Conservation (phyloP, 2,329 filamentous ascomycete species). For the Aspergillus piperis region DNA sequence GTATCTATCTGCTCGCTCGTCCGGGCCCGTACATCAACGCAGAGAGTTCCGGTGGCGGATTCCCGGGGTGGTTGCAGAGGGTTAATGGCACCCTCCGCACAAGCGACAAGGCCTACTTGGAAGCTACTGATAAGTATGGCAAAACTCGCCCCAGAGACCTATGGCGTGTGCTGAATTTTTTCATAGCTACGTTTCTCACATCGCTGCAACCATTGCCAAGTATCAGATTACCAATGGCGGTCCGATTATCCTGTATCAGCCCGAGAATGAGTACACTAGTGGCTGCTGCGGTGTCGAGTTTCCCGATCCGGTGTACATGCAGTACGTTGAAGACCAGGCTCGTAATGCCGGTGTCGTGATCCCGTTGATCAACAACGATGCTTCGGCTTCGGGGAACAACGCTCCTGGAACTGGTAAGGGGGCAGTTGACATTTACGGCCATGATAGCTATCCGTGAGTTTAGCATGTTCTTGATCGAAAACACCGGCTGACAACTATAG, state of each 20-base stretch:
- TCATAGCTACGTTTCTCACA: slow-evolving; percentile 59
- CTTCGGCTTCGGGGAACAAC: slow-evolving; percentile 60
- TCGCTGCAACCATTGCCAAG: slow-evolving; percentile 68
- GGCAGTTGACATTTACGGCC: slow-evolving; percentile 65
- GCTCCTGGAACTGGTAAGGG: slow-evolving; percentile 62
- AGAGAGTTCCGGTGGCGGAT: slow-evolving; percentile 74
- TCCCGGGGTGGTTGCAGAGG: slow-evolving; percentile 76
- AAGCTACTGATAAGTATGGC: slow-evolving; percentile 64
- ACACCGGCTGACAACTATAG: slow-evolving; percentile 18
- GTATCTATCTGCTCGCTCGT: slow-evolving; percentile 73
- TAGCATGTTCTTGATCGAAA: neutral
- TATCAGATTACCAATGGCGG: slow-evolving; percentile 82
- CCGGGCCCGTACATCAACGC: slow-evolving; percentile 79
- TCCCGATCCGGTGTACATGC: slow-evolving; percentile 68
- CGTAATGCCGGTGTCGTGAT: slow-evolving; percentile 69
- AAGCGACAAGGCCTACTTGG: slow-evolving; percentile 60
- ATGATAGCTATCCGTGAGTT: slow-evolving; percentile 62
- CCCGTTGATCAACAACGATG: slow-evolving; percentile 75
- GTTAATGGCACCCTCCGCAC: slow-evolving; percentile 67
- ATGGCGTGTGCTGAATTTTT: slow-evolving; percentile 16
- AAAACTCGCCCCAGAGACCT: accelerated
- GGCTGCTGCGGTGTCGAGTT: slow-evolving; percentile 55
- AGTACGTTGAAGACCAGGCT: slow-evolving; percentile 69
- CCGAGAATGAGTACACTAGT: slow-evolving; percentile 76
- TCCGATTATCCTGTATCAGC: slow-evolving; percentile 75